phyloP scores from a whole-genome alignment of 2,329 filamentous ascomycete genomes.

The Aphanocladium album region DNA sequence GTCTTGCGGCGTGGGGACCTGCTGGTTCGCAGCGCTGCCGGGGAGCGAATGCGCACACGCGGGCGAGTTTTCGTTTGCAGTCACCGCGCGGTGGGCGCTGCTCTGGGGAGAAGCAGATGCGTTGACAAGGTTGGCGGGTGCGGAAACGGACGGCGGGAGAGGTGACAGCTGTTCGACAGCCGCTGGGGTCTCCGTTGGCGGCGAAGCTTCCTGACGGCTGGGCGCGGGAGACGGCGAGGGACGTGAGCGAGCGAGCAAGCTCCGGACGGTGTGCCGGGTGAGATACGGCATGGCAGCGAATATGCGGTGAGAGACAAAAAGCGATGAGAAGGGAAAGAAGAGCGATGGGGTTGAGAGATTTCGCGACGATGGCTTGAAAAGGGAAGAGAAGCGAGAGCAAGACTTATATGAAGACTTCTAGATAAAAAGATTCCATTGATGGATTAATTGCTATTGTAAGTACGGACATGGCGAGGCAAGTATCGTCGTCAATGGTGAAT shows the following conservation, averaged over 20 bases:
- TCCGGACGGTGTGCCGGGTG: constrained; percentile 3
- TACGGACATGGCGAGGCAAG: not conserved
- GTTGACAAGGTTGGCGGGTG: not conserved
- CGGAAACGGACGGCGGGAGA: not conserved
- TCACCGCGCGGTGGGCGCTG: not conserved
- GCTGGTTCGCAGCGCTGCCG: no score
- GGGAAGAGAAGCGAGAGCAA: not conserved
- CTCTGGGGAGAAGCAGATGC: not conserved
- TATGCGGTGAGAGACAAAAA: not conserved
- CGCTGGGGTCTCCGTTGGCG: no score
- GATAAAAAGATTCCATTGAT: not conserved
- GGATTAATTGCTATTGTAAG: not conserved
- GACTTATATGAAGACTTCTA: not conserved
- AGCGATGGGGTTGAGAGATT: not conserved
- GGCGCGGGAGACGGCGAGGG: not conserved
- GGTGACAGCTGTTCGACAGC: not conserved
- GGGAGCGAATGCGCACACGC: not conserved
- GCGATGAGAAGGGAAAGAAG: not conserved
- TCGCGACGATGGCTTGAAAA: not conserved
- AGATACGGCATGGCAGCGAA: constrained; percentile 3
- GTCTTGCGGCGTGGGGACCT: not conserved
- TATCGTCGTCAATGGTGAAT: not conserved
- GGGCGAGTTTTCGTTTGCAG: not conserved
- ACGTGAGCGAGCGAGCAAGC: not conserved
- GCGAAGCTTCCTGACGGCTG: not conserved